These are phyloP conservation scores for Arthrinium phaeospermum DNA, from an alignment of 2,329 filamentous ascomycete genomes.

Conservation along the genomic window DNA sequence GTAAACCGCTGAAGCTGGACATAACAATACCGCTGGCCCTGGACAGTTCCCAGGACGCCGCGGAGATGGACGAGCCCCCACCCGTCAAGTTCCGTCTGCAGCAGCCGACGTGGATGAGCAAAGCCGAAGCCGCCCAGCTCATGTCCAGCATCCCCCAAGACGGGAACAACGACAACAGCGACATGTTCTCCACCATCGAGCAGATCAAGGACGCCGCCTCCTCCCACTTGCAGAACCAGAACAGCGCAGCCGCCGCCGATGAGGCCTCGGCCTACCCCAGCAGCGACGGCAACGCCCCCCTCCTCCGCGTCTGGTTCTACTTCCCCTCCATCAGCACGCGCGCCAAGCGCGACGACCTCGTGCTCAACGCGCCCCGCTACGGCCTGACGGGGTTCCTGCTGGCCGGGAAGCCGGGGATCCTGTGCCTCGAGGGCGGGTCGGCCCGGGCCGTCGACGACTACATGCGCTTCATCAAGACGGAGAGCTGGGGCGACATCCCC, in stretches of 20 bases:
- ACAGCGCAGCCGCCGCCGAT: neutral
- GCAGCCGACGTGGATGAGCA: constrained; percentile 59
- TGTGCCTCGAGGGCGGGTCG: constrained; percentile 57
- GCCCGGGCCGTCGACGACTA: constrained; percentile 59
- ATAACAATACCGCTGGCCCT: constrained; percentile 42
- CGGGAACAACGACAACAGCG: constrained; percentile 48
- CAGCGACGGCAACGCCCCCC: constrained; percentile 24
- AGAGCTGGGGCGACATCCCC: constrained; percentile 68
- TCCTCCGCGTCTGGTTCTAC: constrained; percentile 66
- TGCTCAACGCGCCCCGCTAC: constrained; percentile 58
- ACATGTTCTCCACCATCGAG: constrained; percentile 53
- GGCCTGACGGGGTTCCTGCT: constrained; percentile 63
- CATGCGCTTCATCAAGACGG: constrained; percentile 68
- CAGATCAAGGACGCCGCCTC: constrained; percentile 37
- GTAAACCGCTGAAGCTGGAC: constrained; percentile 38
- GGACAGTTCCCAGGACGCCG: constrained; percentile 9
- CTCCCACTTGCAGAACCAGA: neutral
- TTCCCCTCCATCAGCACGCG: constrained; percentile 66
- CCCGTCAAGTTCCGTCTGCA: constrained; percentile 48
- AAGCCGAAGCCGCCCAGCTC: constrained; percentile 48
- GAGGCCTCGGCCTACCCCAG: neutral
- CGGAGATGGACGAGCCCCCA: constrained; percentile 43
- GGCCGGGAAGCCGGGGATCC: constrained; percentile 63
- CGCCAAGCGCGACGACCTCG: constrained; percentile 62
- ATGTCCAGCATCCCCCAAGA: constrained; percentile 45